Evolutionary conservation across 2,329 filamentous ascomycete genomes (phyloP).

Genomic region (Botryotinia globosa): DNA sequence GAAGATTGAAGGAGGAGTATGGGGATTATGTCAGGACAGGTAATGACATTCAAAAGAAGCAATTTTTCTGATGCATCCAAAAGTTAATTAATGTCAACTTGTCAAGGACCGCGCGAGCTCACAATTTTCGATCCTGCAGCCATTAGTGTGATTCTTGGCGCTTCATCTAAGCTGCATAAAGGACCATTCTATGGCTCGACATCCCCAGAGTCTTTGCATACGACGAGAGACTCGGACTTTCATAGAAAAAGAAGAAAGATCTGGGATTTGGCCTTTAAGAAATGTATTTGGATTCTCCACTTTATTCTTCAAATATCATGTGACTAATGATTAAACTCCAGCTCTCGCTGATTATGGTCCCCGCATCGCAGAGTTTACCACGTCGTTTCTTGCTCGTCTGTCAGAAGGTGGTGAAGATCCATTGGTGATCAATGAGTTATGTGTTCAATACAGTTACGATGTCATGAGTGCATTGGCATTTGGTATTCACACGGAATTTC

Average conservation of each 20-base stretch:
- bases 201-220: slow-evolving; percentile 26
- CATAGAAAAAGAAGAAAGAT: slow-evolving; percentile 30
- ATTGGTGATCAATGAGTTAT: slow-evolving; percentile 28
- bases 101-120: slow-evolving; percentile 28
- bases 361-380: background rate
- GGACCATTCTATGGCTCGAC: slow-evolving; percentile 29
- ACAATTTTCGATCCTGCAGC: slow-evolving; percentile 29
- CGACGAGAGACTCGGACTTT: slow-evolving; percentile 23
- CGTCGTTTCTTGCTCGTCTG: background rate
- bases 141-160: slow-evolving; percentile 25
- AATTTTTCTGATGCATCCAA: background rate
- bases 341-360: slow-evolving; percentile 3
- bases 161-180: slow-evolving; percentile 28
- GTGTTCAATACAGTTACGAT: slow-evolving; percentile 33
- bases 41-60: background rate
- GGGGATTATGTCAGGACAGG: slow-evolving; percentile 31
- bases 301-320: no score
- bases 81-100: background rate
- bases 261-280: slow-evolving; percentile 25
- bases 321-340: background rate
- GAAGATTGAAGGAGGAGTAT: slow-evolving; percentile 28
- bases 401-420: slow-evolving; percentile 16
- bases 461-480: slow-evolving; percentile 33
- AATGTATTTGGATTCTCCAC: background rate
- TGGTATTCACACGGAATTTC: slow-evolving; percentile 19